Percentiles rank a stretch among this genome's conserved stretches.
phyloP scores from a whole-genome alignment of 2,329 filamentous ascomycete genomes.

The Ambrosiella xylebori region DNA sequence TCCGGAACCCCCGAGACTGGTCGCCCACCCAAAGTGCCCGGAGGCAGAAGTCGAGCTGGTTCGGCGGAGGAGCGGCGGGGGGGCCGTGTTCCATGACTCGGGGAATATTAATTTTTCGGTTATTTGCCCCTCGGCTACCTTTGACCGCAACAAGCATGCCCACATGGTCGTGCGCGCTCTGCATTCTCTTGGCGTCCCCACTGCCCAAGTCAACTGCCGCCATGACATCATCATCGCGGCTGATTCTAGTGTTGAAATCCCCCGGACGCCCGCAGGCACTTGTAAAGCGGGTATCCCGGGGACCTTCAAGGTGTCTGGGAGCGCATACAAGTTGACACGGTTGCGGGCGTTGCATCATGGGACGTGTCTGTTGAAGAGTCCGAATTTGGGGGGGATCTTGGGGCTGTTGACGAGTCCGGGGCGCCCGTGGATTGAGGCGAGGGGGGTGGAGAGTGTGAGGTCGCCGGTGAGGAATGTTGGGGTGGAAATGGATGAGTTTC shows the following conservation, averaged over 20 bases:
- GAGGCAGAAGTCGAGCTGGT: slow-evolving; percentile 40
- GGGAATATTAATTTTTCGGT: slow-evolving; percentile 95
- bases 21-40: slow-evolving; percentile 13
- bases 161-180: slow-evolving; percentile 86
- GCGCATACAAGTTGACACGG: slow-evolving; percentile 82
- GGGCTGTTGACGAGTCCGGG: slow-evolving; percentile 62
- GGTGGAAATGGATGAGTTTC: slow-evolving; percentile 50
- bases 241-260: slow-evolving; percentile 7
- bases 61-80: slow-evolving; percentile 71
- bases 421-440: slow-evolving; percentile 56
- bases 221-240: slow-evolving; percentile 77
- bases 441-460: slow-evolving; percentile 80
- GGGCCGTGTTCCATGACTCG: slow-evolving; percentile 81
- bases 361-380: slow-evolving; percentile 67
- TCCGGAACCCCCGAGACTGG: neutral
- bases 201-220: slow-evolving; percentile 64
- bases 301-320: slow-evolving; percentile 73
- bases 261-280: slow-evolving; percentile 1
- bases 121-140: slow-evolving; percentile 58
- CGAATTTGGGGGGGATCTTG: slow-evolving; percentile 53
- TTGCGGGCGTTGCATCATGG: slow-evolving; percentile 77
- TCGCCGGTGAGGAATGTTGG: slow-evolving; percentile 69
- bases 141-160: slow-evolving; percentile 75
- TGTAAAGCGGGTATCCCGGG: slow-evolving; percentile 9
- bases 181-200: slow-evolving; percentile 35